Conservation (phyloP, 306 rosid genomes). For the Rosa lucieae region DNA sequence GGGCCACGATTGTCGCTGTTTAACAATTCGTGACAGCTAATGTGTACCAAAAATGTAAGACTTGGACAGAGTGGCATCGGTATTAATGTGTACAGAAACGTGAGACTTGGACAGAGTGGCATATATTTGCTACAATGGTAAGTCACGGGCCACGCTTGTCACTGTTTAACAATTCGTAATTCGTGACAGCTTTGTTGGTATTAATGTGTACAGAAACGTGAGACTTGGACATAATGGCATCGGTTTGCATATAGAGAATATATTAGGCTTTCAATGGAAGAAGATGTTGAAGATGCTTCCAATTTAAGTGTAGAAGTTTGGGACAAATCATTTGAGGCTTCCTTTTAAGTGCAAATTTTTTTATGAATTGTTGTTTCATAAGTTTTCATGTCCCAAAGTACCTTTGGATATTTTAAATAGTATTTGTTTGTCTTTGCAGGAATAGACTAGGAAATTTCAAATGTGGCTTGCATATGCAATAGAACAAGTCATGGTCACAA, state of each 20-base stretch:
- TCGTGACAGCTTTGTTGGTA: constrained; percentile 31
- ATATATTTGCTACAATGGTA: too few species aligned
- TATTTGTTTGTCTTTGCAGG: constrained; percentile 35
- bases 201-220: constrained; percentile 80
- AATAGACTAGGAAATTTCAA: constrained; percentile 36
- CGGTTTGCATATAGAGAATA: constrained; percentile 99
- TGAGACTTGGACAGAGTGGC: too few species aligned
- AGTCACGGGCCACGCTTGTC: too few species aligned
- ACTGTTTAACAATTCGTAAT: background rate
- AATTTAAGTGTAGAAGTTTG: constrained; percentile 99
- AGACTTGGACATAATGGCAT: constrained; percentile 97
- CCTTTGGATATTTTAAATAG: background rate
- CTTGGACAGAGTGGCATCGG: too few species aligned
- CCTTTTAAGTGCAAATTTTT: constrained; percentile 47
- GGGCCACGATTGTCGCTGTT: too few species aligned
- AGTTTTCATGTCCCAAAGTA: background rate
- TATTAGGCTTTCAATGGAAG: constrained; percentile 99
- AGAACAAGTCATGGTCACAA: background rate
- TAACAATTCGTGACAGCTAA: too few species aligned
- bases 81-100: too few species aligned
- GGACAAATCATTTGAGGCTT: constrained; percentile 99
- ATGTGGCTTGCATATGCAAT: background rate
- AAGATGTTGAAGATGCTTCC: constrained; percentile 99
- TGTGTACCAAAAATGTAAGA: too few species aligned
- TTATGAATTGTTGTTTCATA: background rate